Conservation (phyloP, 2,329 filamentous ascomycete genomes). For the Exophiala oligosperma region DNA sequence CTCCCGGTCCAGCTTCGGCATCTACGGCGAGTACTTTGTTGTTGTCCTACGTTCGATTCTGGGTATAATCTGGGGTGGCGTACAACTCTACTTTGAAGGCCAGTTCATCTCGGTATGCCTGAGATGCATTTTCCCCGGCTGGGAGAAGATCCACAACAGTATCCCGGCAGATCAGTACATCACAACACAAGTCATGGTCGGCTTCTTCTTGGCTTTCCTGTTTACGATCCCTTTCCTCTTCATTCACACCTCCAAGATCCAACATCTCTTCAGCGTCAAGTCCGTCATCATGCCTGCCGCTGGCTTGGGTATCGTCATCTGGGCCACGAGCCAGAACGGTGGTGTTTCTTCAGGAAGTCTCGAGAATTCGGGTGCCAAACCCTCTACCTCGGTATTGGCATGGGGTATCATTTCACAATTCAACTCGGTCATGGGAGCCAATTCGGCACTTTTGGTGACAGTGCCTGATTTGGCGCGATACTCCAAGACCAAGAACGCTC, state of each 20-base stretch:
- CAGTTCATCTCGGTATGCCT: slow-evolving; percentile 33
- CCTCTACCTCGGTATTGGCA: slow-evolving; percentile 33
- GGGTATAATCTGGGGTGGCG: slow-evolving; percentile 40
- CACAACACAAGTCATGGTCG: slow-evolving; percentile 30
- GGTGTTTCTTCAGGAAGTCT: slow-evolving; percentile 16
- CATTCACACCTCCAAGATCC: slow-evolving; percentile 39
- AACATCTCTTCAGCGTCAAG: slow-evolving; percentile 40
- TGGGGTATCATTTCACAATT: slow-evolving; percentile 42
- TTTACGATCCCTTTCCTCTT: slow-evolving; percentile 34
- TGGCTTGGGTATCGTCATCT: slow-evolving; percentile 40
- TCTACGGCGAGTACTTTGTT: slow-evolving; percentile 34
- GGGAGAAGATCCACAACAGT: slow-evolving; percentile 29
- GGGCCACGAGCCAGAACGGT: slow-evolving; percentile 34
- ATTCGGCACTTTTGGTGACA: slow-evolving; percentile 38
- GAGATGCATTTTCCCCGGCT: slow-evolving; percentile 31
- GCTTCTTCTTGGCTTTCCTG: slow-evolving; percentile 30
- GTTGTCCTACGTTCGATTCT: slow-evolving; percentile 38
- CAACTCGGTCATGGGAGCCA: slow-evolving; percentile 41
- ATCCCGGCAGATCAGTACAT: slow-evolving; percentile 31
- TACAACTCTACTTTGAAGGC: slow-evolving; percentile 22
- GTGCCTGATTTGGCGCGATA: slow-evolving; percentile 42
- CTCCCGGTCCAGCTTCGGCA: slow-evolving; percentile 36
- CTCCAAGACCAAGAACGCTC: slow-evolving; percentile 35
- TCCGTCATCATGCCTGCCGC: slow-evolving; percentile 38
- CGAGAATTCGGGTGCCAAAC: slow-evolving; percentile 9